Percentiles rank a stretch among this genome's conserved stretches.
Evolutionary conservation across 129 eudicot genomes (phyloP).

Genomic region (Gnaphalium uliginosum): DNA sequence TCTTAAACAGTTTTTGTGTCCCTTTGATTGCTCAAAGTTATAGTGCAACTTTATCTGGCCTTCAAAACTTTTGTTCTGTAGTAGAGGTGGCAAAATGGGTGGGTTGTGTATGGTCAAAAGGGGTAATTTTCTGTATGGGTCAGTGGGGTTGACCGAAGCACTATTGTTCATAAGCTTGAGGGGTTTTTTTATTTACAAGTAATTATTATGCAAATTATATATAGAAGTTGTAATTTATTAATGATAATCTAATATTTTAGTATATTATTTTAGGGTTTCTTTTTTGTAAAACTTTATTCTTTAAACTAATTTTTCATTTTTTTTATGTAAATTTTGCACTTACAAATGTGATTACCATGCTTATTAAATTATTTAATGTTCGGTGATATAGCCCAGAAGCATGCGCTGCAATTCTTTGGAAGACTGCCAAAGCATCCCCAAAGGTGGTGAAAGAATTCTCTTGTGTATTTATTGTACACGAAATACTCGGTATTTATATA

Average conservation of each 20-base stretch:
- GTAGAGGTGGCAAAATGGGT: no score
- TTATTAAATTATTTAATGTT: background rate
- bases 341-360: background rate
- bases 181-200: no score
- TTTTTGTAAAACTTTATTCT: background rate
- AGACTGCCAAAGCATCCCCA: conserved; percentile 70
- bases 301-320: background rate
- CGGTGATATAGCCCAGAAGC: conserved; percentile 72
- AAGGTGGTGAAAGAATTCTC: conserved; percentile 47
- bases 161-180: no score
- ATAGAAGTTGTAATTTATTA: background rate
- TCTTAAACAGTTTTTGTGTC: no score
- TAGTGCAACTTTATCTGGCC: no score
- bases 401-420: conserved; percentile 41
- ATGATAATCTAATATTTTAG: background rate
- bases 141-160: no score
- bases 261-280: background rate
- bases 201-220: no score
- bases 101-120: no score
- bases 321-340: background rate
- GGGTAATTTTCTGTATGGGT: no score
- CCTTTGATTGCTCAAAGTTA: no score
- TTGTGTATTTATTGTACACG: background rate
- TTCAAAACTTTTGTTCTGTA: no score
- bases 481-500: conserved; percentile 5